Evolutionary conservation across 2,329 filamentous ascomycete species (phyloP).

Genomic region (Phialophora chinensis): DNA sequence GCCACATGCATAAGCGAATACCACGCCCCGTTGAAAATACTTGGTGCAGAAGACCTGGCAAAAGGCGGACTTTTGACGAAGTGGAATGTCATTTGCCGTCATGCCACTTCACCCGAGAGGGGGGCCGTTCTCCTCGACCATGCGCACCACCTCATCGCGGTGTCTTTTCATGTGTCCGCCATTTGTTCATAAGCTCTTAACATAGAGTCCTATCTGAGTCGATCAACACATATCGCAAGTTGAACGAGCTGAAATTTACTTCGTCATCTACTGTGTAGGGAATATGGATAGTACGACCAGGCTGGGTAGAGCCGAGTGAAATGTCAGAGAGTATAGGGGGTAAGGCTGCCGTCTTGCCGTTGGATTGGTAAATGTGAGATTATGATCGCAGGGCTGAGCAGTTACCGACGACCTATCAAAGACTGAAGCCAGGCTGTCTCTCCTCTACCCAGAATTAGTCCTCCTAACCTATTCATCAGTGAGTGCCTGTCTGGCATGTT

Average conservation of each 20-base stretch:
- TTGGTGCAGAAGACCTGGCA: not conserved
- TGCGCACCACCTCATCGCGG: not conserved
- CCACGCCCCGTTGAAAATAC: not conserved
- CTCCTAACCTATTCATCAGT: not conserved
- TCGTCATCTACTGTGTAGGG: not conserved
- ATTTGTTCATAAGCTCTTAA: not conserved
- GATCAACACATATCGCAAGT: not conserved
- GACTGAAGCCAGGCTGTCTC: not conserved
- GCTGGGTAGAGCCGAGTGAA: not conserved
- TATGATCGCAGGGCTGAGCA: not conserved
- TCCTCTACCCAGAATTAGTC: not conserved
- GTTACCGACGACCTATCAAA: not conserved
- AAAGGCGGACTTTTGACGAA: not conserved
- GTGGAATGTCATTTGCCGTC: no score
- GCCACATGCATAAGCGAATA: not conserved
- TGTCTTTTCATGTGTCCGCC: not conserved
- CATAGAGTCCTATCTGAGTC: not conserved
- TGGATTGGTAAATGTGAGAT: not conserved
- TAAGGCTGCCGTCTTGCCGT: not conserved
- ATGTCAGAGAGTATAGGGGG: not conserved
- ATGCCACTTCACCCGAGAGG: not conserved
- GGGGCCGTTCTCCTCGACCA: not conserved
- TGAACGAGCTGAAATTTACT: not conserved
- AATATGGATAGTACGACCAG: not conserved
- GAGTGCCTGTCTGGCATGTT: not conserved